Evolutionary conservation across 164 flowering plant genomes (phyloP).

Genomic region (Euptelea pleiosperma): DNA sequence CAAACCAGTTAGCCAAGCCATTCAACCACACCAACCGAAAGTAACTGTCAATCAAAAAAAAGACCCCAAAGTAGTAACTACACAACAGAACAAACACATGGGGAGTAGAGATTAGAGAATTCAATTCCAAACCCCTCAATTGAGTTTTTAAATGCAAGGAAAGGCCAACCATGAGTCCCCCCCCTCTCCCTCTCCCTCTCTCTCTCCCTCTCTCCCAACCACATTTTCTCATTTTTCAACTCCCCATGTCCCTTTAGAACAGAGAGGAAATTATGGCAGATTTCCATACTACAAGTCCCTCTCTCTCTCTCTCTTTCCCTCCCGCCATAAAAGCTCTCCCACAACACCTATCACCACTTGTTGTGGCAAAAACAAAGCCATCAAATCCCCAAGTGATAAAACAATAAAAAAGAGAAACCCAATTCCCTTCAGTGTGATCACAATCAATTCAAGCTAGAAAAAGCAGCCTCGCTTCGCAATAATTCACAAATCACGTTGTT

Average conservation of each 20-base stretch:
- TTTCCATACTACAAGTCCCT: no score
- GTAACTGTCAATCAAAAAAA: conserved; percentile 31
- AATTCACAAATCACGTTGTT: neutral
- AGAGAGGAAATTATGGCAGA: conserved; percentile 74
- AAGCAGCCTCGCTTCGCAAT: conserved; percentile 1
- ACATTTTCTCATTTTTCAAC: conserved; percentile 54
- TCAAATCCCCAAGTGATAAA: conserved; percentile 14
- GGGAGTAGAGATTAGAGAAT: neutral
- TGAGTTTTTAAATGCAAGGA: conserved; percentile 20
- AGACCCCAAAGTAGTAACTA: conserved; percentile 3
- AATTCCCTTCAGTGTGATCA: conserved; percentile 2
- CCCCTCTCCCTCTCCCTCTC: no score
- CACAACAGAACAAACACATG: conserved; percentile 1
- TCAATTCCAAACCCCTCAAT: neutral
- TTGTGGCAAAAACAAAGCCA: conserved; percentile 19
- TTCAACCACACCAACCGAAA: conserved; percentile 28
- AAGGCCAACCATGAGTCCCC: conserved; percentile 26
- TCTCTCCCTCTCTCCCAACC: no score
- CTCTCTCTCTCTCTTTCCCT: conserved; percentile 1
- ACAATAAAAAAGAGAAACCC: neutral
- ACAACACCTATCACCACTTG: conserved; percentile 10
- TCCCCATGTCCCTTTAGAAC: conserved; percentile 59
- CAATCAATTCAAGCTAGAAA: conserved; percentile 7
- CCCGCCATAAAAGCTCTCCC: conserved; percentile 23
- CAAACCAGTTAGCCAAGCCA: conserved; percentile 5